Conservation (phyloP, 2,329 filamentous ascomycete genomes). For the Pestalotiopsis sp. region DNA sequence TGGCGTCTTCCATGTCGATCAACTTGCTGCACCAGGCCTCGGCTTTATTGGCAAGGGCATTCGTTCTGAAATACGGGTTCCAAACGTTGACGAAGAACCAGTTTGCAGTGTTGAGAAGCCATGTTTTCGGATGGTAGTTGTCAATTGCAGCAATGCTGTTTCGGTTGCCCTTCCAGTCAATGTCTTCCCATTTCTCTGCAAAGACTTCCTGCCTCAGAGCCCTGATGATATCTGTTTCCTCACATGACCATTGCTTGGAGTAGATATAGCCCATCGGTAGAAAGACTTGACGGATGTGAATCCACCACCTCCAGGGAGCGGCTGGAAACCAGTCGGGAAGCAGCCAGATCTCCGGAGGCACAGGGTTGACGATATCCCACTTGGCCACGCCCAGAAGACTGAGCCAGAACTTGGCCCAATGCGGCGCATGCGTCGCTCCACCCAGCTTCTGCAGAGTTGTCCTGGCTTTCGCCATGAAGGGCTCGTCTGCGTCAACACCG, state of each 20-base stretch:
- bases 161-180: slow-evolving; percentile 76
- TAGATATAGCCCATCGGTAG: slow-evolving; percentile 89
- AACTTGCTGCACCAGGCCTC: slow-evolving; percentile 83
- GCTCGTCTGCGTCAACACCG: slow-evolving; percentile 81
- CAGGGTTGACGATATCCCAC: slow-evolving; percentile 94
- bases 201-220: slow-evolving; percentile 82
- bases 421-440: slow-evolving; percentile 80
- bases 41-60: slow-evolving; percentile 67
- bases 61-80: slow-evolving; percentile 74
- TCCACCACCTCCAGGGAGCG: slow-evolving; percentile 95
- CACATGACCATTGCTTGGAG: slow-evolving; percentile 79
- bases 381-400: slow-evolving; percentile 78
- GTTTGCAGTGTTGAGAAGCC: slow-evolving; percentile 78
- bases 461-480: slow-evolving; percentile 83
- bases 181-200: slow-evolving; percentile 73
- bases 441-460: slow-evolving; percentile 82
- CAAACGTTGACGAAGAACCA: slow-evolving; percentile 80
- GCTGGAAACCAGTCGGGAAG: slow-evolving; percentile 89
- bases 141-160: slow-evolving; percentile 81
- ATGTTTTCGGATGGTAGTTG: slow-evolving; percentile 92
- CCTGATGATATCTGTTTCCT: slow-evolving; percentile 73
- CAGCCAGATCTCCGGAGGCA: slow-evolving; percentile 92
- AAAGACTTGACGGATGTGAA: slow-evolving; percentile 97
- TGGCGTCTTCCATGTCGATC: slow-evolving; percentile 88
- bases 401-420: slow-evolving; percentile 98